Evolutionary conservation across 2,329 filamentous ascomycete species (phyloP).

Genomic region (Verticillium zaregamsianum): DNA sequence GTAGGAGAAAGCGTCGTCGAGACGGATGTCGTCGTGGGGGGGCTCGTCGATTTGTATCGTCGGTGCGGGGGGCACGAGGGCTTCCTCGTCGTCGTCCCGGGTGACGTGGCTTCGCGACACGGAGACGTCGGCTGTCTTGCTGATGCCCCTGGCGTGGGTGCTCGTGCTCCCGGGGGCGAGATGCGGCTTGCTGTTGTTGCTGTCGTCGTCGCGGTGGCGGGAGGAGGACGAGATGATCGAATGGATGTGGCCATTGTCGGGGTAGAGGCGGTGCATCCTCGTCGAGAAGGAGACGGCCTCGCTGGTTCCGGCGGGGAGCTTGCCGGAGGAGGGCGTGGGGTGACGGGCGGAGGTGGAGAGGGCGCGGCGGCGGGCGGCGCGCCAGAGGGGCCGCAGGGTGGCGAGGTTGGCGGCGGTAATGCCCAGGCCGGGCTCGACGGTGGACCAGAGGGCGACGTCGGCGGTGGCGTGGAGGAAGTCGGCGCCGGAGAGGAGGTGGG

Average conservation of each 20-base stretch:
- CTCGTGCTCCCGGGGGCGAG: not conserved
- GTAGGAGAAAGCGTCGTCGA: not conserved
- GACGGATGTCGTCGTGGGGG: not conserved
- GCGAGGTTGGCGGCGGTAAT: slow-evolving; percentile 34
- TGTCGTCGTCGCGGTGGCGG: not conserved
- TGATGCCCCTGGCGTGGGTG: not conserved
- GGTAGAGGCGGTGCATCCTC: not conserved
- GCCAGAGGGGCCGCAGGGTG: slow-evolving; percentile 30
- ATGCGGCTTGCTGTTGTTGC: not conserved
- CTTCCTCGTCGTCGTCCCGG: not conserved
- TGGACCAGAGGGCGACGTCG: slow-evolving; percentile 41
- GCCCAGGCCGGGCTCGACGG: slow-evolving; percentile 37
- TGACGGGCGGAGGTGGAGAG: not conserved
- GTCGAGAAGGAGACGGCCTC: not conserved
- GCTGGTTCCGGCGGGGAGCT: not conserved
- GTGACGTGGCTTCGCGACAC: not conserved
- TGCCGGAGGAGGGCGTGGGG: not conserved
- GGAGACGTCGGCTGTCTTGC: not conserved
- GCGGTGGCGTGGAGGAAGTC: slow-evolving; percentile 38
- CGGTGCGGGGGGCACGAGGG: not conserved
- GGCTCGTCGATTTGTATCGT: not conserved
- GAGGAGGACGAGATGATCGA: not conserved
- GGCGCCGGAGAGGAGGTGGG: slow-evolving; percentile 25
- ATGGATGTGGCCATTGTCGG: not conserved
- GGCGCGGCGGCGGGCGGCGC: slow-evolving; percentile 2